These are phyloP conservation scores for Aspergillus japonicus DNA, from an alignment of 2,329 filamentous ascomycete species.

Conservation along the genomic window DNA sequence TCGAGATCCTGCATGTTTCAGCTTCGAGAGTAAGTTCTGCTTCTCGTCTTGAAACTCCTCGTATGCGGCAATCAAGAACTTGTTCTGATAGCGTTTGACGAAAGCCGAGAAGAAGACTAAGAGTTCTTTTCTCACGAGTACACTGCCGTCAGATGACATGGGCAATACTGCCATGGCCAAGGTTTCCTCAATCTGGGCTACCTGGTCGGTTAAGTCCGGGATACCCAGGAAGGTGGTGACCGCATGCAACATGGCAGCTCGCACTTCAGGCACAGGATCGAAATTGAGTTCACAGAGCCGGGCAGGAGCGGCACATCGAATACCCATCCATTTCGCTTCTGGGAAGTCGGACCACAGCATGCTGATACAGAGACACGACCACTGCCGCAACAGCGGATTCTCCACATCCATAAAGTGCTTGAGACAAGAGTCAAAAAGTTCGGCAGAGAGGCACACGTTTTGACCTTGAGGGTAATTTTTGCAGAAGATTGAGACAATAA, in stretches of 20 bases:
- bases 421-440: slow-evolving; percentile 86
- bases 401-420: slow-evolving; percentile 79
- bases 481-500: slow-evolving; percentile 96
- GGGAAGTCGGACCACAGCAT: slow-evolving; percentile 90
- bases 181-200: slow-evolving; percentile 84
- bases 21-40: slow-evolving; percentile 61
- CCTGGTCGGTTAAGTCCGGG: slow-evolving; percentile 85
- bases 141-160: slow-evolving; percentile 91
- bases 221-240: slow-evolving; percentile 94
- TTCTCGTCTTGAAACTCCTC: slow-evolving; percentile 86
- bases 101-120: slow-evolving; percentile 93
- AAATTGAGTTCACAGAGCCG: slow-evolving; percentile 77
- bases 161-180: slow-evolving; percentile 85
- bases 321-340: slow-evolving; percentile 95
- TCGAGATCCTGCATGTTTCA: slow-evolving; percentile 34
- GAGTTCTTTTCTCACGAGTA: slow-evolving; percentile 89
- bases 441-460: slow-evolving; percentile 83
- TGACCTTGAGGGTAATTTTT: slow-evolving; percentile 91
- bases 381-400: slow-evolving; percentile 86
- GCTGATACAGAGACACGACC: slow-evolving; percentile 92
- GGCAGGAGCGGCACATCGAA: slow-evolving; percentile 78
- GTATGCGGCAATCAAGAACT: slow-evolving; percentile 86
- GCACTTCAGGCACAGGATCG: slow-evolving; percentile 87
- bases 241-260: slow-evolving; percentile 88
- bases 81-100: slow-evolving; percentile 83